Evolutionary conservation across 257 asterid genomes (phyloP).

Genomic region (Nyctanthes arbortristis): DNA sequence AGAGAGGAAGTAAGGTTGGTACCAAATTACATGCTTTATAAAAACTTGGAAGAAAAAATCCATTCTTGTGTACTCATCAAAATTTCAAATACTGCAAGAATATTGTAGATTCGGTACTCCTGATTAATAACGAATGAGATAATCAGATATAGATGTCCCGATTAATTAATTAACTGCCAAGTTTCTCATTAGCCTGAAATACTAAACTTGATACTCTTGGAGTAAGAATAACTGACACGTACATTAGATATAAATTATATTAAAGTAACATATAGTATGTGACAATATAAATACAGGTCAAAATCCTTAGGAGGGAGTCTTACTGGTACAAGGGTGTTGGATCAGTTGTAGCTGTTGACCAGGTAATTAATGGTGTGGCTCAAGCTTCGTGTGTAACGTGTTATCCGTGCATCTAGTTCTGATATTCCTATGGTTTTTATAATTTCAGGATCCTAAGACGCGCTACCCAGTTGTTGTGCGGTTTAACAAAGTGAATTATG

Average conservation of each 20-base stretch:
- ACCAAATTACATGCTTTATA: neutral
- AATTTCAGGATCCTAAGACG: constrained; percentile 76
- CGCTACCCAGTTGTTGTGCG: constrained; percentile 94
- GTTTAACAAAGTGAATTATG: constrained; percentile 90
- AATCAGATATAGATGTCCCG: no score
- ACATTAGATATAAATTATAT: no score
- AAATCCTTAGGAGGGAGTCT: constrained; percentile 84
- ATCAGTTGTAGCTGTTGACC: constrained; percentile 91
- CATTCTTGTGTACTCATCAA: no score
- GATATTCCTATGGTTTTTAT: neutral
- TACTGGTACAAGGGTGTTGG: constrained; percentile 94
- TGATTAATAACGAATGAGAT: no score
- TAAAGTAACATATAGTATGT: neutral
- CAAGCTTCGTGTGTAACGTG: neutral
- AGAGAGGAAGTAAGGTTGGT: constrained; percentile 74
- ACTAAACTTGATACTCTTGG: no score
- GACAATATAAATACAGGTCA: constrained; percentile 51
- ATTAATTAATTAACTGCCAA: no score
- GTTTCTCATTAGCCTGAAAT: no score
- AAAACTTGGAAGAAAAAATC: no score
- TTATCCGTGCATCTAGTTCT: neutral
- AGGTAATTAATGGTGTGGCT: constrained; percentile 47
- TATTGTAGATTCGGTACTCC: neutral
- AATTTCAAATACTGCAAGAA: no score
- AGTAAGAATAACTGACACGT: no score